These are phyloP conservation scores for Xylariaceae sp. DNA, from an alignment of 2,329 filamentous ascomycete species.

Conservation along the genomic window DNA sequence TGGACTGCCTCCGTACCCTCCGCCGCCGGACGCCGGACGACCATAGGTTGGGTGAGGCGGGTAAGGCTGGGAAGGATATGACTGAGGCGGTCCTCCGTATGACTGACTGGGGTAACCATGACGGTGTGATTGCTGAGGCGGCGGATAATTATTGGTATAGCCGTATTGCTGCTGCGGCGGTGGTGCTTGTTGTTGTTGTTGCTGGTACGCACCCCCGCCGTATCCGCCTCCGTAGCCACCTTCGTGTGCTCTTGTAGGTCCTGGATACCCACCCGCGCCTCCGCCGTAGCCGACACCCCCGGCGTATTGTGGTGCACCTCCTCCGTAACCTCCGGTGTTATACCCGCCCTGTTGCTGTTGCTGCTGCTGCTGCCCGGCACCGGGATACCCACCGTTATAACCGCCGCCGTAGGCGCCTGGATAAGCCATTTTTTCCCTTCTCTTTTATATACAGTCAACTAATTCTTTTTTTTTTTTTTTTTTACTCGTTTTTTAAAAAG, in stretches of 20 bases:
- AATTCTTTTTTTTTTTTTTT: no score
- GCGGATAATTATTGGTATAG: background rate
- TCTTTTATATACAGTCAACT: no score
- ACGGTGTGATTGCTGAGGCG: slow-evolving; percentile 10
- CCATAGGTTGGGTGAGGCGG: slow-evolving; percentile 46
- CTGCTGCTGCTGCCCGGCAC: slow-evolving; percentile 3
- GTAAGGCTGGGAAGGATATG: slow-evolving; percentile 14
- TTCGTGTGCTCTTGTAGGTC: background rate
- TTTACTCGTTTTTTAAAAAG: no score
- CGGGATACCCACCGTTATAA: background rate
- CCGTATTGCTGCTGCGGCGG: slow-evolving; percentile 12
- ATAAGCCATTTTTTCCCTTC: slow-evolving; percentile 25
- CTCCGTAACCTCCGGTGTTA: background rate
- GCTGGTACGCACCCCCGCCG: slow-evolving; percentile 16
- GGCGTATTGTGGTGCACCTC: background rate
- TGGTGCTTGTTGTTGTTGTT: slow-evolving; percentile 14
- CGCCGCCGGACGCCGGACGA: slow-evolving; percentile 34
- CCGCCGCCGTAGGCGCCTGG: slow-evolving; percentile 13
- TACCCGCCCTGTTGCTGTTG: background rate
- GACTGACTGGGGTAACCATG: slow-evolving; percentile 1
- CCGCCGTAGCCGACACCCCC: slow-evolving; percentile 12
- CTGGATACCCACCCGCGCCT: slow-evolving; percentile 8
- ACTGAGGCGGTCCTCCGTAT: no score
- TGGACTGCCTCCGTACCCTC: slow-evolving; percentile 27
- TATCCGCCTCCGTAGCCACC: slow-evolving; percentile 15